Base-by-base conservation (phyloP, 371 early-diverging fungal genomes). In the Circinella umbellata region DNA sequence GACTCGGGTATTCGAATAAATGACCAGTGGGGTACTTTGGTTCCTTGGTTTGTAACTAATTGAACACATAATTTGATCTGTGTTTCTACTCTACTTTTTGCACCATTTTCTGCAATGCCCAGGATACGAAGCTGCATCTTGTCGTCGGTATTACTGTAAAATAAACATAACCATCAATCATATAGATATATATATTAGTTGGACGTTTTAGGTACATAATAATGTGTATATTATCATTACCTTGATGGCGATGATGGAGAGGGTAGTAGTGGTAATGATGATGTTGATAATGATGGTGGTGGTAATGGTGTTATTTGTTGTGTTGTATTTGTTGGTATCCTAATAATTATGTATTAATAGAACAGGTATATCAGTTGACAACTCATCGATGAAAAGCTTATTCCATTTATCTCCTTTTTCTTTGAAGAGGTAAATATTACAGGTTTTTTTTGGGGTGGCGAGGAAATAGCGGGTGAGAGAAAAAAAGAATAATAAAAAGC, bases 71-170 rank as follows among this genome's bases (percentile, higher is more conserved):
- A 78, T 68, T 92, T 93, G 75, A 92, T 92, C 73, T 93, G 94
- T 39, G 94, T 94, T 71, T 94, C 94, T 27, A 94, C 94, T n/a
- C 94, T 80, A 13, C 91, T 92, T 68, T 92, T 91, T 13, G 93
- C 94, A 27, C 92, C 91, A 39, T 84, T 84, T 51, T 73, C 75
- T 9, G 94, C 90, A 17, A 93, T 82, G 6, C 94, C 94, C n/a
- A 90, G 80, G 10, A 91, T 85, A 10, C 85, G 75, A 63, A 91
- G 79, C 61, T 83, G 86, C 74, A 76, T 57, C 7, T 51, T 51
- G 14, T 51, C 51, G 51, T 51, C 51, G 11, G 42, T 9, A 51
- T n/a, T 51, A n/a, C 51, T 51, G 42, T 42, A 42, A 11, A 9
- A 42, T 42, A 11, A 27, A 27, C 27, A 27, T 27, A 27, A 27